Evolutionary conservation across 495 filamentous ascomycete species (phyloP), one percentile per base, ranked within the genome.

Genomic region (Filosporella fistucella): DNA sequence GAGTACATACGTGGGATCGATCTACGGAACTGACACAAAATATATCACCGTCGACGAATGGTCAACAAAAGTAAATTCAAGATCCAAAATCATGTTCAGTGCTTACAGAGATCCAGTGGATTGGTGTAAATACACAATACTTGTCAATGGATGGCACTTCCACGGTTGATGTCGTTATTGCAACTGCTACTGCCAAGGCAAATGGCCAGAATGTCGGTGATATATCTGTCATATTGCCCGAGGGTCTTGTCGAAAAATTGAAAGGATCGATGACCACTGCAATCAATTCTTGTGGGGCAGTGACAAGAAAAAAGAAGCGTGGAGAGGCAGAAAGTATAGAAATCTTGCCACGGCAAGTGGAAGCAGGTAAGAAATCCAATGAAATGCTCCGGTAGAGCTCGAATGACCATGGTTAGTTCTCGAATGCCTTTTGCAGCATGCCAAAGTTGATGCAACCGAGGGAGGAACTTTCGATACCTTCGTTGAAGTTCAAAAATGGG

Each of bases 161-260:
- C 3, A 43, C 40, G 3, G 24, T 43, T 13, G 9, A 28, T 4
- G 23, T 43, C 13, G 24, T 28, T 6, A 17, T 43, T 9, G 10
- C 40, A 10, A 43, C 40, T 10, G 40, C 40, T 8, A 17, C 3
- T 3, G n/a, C n/a, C n/a, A n/a, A n/a, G n/a, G 23, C 21, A 14
- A 29, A 43, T 14, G 17, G 17, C 9, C 17, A 24, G 8, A 28
- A 28, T 12, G 23, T 29, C 11, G 40, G 40, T 8, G 40, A 43
- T 30, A 16, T 43, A 43, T 43, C 40, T 11, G 25, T 43, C 23
- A 43, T 43, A 8, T 13, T 43, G 10, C 40, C 40, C 12, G 40
- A 43, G 18, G 40, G 40, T 6, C 22, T 43, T 24, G 40, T 24
- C 5, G 6, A 13, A 9, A 17, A 21, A 9, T 28, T 43, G 23